Percentiles rank a stretch among this genome's conserved stretches.
These are phyloP conservation scores for Calonectria leucothoes DNA, from an alignment of 2,329 filamentous ascomycete genomes.

Conservation along the genomic window DNA sequence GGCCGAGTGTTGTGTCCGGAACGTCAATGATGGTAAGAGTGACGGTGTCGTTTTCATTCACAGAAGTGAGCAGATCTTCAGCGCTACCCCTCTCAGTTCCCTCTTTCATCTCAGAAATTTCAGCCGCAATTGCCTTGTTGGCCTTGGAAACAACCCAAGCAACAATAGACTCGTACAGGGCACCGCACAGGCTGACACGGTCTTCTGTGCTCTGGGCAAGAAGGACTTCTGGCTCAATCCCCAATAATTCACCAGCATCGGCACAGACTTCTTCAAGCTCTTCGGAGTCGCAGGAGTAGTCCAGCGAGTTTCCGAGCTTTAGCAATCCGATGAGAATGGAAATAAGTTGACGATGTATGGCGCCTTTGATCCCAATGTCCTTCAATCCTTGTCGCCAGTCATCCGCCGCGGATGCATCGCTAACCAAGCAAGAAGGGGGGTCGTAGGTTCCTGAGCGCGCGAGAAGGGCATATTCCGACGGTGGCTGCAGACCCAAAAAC, in stretches of 20 bases:
- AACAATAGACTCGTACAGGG: slow-evolving; percentile 95
- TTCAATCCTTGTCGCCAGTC: slow-evolving; percentile 90
- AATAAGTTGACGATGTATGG: slow-evolving; percentile 82
- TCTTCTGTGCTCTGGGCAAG: slow-evolving; percentile 84
- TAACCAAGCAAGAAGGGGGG: slow-evolving; percentile 88
- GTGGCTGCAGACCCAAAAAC: slow-evolving; percentile 82
- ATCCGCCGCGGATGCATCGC: slow-evolving; percentile 92
- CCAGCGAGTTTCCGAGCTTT: slow-evolving; percentile 91
- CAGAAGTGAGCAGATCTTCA: slow-evolving; percentile 71
- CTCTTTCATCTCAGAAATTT: slow-evolving; percentile 75
- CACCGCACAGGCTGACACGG: slow-evolving; percentile 82
- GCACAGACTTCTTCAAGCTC: slow-evolving; percentile 87
- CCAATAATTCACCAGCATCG: slow-evolving; percentile 86
- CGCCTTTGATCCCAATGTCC: slow-evolving; percentile 92
- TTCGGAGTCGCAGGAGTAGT: slow-evolving; percentile 86
- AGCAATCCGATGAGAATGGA: slow-evolving; percentile 89
- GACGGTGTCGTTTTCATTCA: slow-evolving; percentile 86
- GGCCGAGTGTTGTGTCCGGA: slow-evolving; percentile 81
- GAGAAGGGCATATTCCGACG: slow-evolving; percentile 82
- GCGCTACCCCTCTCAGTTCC: slow-evolving; percentile 74
- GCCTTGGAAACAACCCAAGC: slow-evolving; percentile 94
- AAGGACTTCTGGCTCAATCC: slow-evolving; percentile 86
- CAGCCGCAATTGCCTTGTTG: slow-evolving; percentile 83
- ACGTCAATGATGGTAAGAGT: slow-evolving; percentile 90
- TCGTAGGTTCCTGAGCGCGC: slow-evolving; percentile 86